Base-by-base conservation (phyloP, 1,284 basidiomycete species). In the Mycosarcoma mackinlayi region DNA sequence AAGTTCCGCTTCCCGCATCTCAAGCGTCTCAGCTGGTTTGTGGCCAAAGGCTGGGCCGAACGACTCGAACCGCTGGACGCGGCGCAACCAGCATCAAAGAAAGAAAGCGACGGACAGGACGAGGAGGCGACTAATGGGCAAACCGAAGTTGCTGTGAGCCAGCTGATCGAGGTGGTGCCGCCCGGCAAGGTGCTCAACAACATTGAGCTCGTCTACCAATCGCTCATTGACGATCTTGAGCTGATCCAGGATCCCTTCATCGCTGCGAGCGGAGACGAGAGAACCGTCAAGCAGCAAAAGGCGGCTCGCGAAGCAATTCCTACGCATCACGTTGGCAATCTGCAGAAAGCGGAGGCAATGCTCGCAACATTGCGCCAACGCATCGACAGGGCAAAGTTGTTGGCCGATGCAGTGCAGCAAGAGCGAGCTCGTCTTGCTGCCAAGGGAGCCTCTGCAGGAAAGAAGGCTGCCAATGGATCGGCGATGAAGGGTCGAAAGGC, bases 1-100 rank as follows among this genome's bases (percentile, higher is more conserved):
- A 94, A 94, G 81, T 97, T 97, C 83, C 87, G 93, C 37, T 98
- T 94, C 77, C 95, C 95, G 9, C 82, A 83, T 50, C 83, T 84
- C 40, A 75, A 82, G 55, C 76, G 74, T 3, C 75, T 84, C 21
- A 70, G 77, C 9, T 84, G 83, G 84, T 80, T 80, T 47, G 83
- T 84, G 14, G 83, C 77, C 6, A 37, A 40, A 11, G 75, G 67
- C 8, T 77, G 77, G 75, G 40, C 56, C 24, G 31, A 59, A 11
- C 65, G 73, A 19, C 60, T 77, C 3, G 62, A 58, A 24, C 42
- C 42, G 4, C 16, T 55, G 18, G 48, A 52, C 27, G 44, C 13
- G 13, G 35, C 24, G 19, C 30, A 11, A 5, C 8, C 10, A 19
- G 10, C 6, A 8, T 8, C 8, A 35, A 51, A 33, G 31, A 10